Evolutionary conservation across 306 rosid species (phyloP).

Genomic region (Cicer chorassanicum): DNA sequence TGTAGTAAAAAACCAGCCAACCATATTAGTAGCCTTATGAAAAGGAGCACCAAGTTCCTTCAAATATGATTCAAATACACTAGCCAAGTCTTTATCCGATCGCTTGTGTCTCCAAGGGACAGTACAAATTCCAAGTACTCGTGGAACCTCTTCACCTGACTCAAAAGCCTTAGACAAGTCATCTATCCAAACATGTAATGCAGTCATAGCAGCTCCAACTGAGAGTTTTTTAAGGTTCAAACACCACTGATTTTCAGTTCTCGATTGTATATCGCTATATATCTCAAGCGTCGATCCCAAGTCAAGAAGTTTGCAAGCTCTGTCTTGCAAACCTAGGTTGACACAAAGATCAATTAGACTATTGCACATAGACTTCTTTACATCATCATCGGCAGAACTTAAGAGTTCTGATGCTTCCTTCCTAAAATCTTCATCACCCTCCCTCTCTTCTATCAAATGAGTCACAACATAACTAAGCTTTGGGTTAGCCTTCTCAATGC

Average conservation of each 20-base stretch:
- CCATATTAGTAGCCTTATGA: conserved; percentile 71
- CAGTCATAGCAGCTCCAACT: conserved; percentile 82
- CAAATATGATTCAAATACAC: conserved; percentile 70
- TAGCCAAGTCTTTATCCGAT: conserved; percentile 73
- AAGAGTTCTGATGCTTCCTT: conserved; percentile 67
- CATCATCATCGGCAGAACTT: conserved; percentile 53
- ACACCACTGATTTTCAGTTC: conserved; percentile 77
- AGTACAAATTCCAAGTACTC: conserved; percentile 78
- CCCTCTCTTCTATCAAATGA: conserved; percentile 59
- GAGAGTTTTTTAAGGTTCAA: conserved; percentile 83
- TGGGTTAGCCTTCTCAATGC: conserved; percentile 69
- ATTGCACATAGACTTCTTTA: conserved; percentile 79
- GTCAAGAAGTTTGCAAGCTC: conserved; percentile 69
- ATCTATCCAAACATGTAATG: conserved; percentile 80
- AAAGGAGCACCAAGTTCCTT: conserved; percentile 82
- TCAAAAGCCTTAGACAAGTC: conserved; percentile 69
- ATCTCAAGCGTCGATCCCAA: conserved; percentile 67
- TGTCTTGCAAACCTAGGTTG: conserved; percentile 59
- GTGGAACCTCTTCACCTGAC: conserved; percentile 78
- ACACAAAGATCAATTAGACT: conserved; percentile 82
- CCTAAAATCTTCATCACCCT: conserved; percentile 54
- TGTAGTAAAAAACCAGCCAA: conserved; percentile 86
- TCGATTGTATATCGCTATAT: conserved; percentile 72
- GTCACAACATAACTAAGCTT: conserved; percentile 70
- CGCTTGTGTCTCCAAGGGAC: conserved; percentile 77